Evolutionary conservation across 2,329 filamentous ascomycete species (phyloP), one percentile per base, ranked within the genome.

Genomic region (Fusarium equiseti): DNA sequence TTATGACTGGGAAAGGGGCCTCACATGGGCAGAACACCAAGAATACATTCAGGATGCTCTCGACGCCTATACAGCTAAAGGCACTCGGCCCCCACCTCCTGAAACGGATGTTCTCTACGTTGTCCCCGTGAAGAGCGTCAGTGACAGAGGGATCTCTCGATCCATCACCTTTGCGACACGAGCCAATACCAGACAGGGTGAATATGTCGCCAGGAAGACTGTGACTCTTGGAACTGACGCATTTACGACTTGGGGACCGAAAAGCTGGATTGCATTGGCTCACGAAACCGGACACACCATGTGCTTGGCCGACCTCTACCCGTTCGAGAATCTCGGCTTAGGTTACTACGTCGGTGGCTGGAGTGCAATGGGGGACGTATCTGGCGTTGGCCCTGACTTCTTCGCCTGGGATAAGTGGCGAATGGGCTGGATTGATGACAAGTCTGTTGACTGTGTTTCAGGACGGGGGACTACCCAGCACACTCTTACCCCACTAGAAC

Each of bases 371-470:
- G 80, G 79, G 20, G 67, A 77, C 9, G 75, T 81, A 24, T 73
- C 67, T 44, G 80, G 78, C 1, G 76, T 75, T 2, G 76, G 71
- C 15, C 79, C 78, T 12, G 79, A 82, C 35, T 81, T 77, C 50
- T 81, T 81, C 35, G 77, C 78, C 3, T 81, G 80, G 80, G 75
- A 81, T 56, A 81, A 82, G 70, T 82, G 80, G 79, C 72, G 78
- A 43, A 66, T 81, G 20, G 80, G 79, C 20, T 81, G 80, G 80
- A 53, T 82, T 2, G 27, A 56, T 1, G 80, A 82, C 40, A 61
- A 67, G 9, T 73, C 78, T 53, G n/a, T 81, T 29, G 78, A 77
- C 22, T 82, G 80, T 59, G 66, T 81, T n/a, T 48, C 64, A 3
- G 59, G 57, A 3, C 22, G 48, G 8, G 76, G 75, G 18, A 75